Conservation (phyloP, 176 grass and related monocot species). For the Rhynchospora tenuis region DNA sequence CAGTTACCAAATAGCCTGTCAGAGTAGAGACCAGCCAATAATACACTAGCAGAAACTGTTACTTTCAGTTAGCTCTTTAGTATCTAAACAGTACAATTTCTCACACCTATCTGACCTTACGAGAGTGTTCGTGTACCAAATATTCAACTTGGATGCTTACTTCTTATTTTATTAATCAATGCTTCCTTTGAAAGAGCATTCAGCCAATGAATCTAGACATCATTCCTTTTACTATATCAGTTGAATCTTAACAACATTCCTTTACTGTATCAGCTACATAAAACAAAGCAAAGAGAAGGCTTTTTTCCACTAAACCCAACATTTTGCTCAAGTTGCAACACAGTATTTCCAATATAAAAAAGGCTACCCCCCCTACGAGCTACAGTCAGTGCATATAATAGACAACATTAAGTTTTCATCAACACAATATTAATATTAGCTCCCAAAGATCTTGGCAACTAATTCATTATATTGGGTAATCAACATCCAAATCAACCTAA, state of each 20-base stretch:
- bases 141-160: not conserved
- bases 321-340: not conserved
- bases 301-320: not conserved
- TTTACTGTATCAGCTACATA: not conserved
- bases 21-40: not conserved
- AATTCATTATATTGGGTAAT: not conserved
- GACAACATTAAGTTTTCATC: not conserved
- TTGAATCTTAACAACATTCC: too few relatives aligned
- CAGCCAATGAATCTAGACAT: not conserved
- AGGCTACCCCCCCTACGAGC: not conserved
- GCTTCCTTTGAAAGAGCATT: not conserved
- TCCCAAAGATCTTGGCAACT: not conserved
- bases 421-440: not conserved
- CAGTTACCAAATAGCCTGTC: not conserved
- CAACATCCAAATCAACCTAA: not conserved
- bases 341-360: not conserved
- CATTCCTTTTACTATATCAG: not conserved
- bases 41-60: not conserved
- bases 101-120: too few relatives aligned
- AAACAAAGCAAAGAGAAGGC: not conserved
- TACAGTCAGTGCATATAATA: not conserved
- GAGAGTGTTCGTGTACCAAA: not conserved
- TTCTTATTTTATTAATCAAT: not conserved
- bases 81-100: too few relatives aligned
- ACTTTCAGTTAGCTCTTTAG: not conserved